A percentile compares a stretch with the other conserved stretches of the same genome.
Conservation (phyloP, 192 early-diverging fungal genomes). For the Jimgerdemannia flammicorona region DNA sequence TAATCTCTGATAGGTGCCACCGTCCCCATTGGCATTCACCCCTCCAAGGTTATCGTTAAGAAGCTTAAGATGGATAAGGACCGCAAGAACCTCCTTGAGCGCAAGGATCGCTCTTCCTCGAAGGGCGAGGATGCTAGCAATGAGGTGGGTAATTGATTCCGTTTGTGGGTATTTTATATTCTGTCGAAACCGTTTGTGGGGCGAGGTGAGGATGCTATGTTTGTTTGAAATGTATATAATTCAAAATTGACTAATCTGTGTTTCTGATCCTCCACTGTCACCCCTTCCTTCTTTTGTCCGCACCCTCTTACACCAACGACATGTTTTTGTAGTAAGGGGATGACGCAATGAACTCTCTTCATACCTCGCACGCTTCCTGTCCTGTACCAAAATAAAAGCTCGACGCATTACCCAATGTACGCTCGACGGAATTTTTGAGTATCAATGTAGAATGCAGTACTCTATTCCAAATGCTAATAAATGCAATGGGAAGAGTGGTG, state of each 20-base stretch:
- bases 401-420: not conserved
- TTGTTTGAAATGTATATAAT: not conserved
- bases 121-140: constrained; percentile 23
- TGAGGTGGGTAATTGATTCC: constrained; percentile 15
- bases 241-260: not conserved
- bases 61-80: constrained; percentile 96
- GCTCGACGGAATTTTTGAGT: too few relatives aligned
- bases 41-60: constrained; percentile 98
- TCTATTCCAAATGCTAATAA: too few relatives aligned
- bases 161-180: not conserved
- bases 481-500: too few relatives aligned
- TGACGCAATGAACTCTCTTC: not conserved
- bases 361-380: not conserved
- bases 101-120: constrained; percentile 65
- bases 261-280: not conserved
- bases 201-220: too few relatives aligned
- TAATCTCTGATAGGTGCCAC: constrained; percentile 38
- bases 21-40: constrained; percentile 92
- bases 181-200: too few relatives aligned
- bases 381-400: not conserved
- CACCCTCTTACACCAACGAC: too few relatives aligned
- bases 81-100: constrained; percentile 83
- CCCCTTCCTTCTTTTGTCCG: not conserved
- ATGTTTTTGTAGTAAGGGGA: not conserved
- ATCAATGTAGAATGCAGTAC: too few relatives aligned